These are phyloP conservation scores for Isoetes taiwanensis DNA, from an alignment of 75 land plant genomes.

Conservation along the genomic window DNA sequence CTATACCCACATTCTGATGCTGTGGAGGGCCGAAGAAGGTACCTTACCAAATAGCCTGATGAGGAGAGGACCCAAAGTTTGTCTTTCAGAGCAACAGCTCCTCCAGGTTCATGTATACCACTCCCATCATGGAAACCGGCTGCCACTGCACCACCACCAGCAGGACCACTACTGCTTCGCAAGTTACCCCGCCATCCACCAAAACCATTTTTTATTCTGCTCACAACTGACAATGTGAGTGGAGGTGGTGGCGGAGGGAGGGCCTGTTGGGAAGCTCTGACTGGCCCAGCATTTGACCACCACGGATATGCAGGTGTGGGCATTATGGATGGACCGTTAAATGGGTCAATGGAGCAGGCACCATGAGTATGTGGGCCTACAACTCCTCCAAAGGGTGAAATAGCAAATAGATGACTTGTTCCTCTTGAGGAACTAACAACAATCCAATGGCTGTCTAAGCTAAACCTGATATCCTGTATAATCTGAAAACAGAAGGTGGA, in stretches of 20 bases:
- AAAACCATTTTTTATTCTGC: slow-evolving; percentile 68
- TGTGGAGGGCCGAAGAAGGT: slow-evolving; percentile 36
- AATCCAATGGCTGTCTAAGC: slow-evolving; percentile 81
- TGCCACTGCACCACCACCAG: slow-evolving; percentile 85
- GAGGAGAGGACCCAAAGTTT: slow-evolving; percentile 73
- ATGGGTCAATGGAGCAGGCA: slow-evolving; percentile 9
- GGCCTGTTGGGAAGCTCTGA: slow-evolving; percentile 29
- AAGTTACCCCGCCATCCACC: slow-evolving; percentile 76
- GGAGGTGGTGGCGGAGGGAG: slow-evolving; percentile 43
- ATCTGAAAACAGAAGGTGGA: too few relatives aligned
- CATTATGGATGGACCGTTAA: slow-evolving; percentile 15
- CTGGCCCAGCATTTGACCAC: slow-evolving; percentile 30
- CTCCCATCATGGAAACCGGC: slow-evolving; percentile 72
- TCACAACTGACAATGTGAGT: slow-evolving; percentile 56
- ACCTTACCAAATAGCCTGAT: slow-evolving; percentile 66
- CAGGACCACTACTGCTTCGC: slow-evolving; percentile 62
- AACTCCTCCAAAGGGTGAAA: slow-evolving; percentile 64
- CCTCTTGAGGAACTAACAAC: slow-evolving; percentile 89
- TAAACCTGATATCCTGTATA: slow-evolving; percentile 92
- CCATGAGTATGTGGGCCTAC: slow-evolving; percentile 27
- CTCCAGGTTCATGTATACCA: slow-evolving; percentile 15
- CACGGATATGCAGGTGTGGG: slow-evolving; percentile 20
- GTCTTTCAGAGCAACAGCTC: slow-evolving; percentile 27
- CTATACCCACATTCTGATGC: slow-evolving; percentile 9
- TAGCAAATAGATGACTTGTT: slow-evolving; percentile 82